Base-by-base conservation (phyloP, 306 rosid genomes). In the Quercus variabilis region DNA sequence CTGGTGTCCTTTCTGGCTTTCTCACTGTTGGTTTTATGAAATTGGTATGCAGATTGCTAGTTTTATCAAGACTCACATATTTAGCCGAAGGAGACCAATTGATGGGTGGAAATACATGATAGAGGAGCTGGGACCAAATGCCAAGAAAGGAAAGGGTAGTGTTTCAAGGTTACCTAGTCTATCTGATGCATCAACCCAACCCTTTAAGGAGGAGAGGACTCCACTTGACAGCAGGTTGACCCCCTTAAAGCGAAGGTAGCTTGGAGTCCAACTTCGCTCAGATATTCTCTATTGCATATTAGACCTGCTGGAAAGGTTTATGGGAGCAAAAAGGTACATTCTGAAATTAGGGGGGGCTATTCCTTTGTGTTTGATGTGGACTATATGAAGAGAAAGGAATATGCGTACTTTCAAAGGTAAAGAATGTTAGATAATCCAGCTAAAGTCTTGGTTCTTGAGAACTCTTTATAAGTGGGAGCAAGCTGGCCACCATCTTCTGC, bases 41-140 rank as follows among this genome's bases (percentile, higher is more conserved):
- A 35, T 60, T 64, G 75, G 49, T 70, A 23, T 78, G 88, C 97
- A 95, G 98, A 95, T 95, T 68, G 97, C 99, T 76, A 95, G 99
- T 89, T 95, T 92, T 71, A 91, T 92, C 88, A 95, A 95, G 90
- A 89, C 95, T 46, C 97, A 92, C 84, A 91, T 95, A 83, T 95
- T 95, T 81, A 95, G 98, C 84, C 81, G 99, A 77, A 87, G 97
- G 82, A 87, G 99, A 82, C 98, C 99, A 26, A 88, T 92, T 28
- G 98, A 95, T 78, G 99, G 98, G 55, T 92, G 99, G 98, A 95
- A 90, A 84, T 92, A 95, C 89, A 91, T 95, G 99, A 92, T 92
- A 81, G 99, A 95, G 89, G 92, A 90, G 81, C 86, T 95, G 63
- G 99, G 99, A 68, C 99, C 99, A 62, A 95, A 95, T 78, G 97